phyloP scores from a whole-genome alignment of 805 yeast genomes.

The Ogataea neopini region DNA sequence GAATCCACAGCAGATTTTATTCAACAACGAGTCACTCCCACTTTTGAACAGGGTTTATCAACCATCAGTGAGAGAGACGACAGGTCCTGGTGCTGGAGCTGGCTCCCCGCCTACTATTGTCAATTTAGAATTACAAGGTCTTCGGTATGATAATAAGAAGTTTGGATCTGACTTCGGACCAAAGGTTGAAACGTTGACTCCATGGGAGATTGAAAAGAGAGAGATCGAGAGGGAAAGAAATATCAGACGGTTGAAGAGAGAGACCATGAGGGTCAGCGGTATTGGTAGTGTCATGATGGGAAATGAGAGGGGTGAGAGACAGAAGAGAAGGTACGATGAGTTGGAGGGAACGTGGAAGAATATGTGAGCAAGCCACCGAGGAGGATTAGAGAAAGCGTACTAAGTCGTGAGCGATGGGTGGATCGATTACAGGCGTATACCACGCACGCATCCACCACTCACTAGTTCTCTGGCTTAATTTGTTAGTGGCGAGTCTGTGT shows the following conservation, averaged over 20 bases:
- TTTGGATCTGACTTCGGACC: constrained; percentile 89
- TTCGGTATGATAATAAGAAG: constrained; percentile 71
- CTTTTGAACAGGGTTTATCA: constrained; percentile 36
- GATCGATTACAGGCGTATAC: too few species aligned
- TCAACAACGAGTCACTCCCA: constrained; percentile 38
- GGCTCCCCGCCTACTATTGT: constrained; percentile 9
- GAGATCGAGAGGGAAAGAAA: constrained; percentile 95
- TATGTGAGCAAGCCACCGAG: background rate
- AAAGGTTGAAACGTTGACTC: constrained; percentile 77
- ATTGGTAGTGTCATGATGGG: constrained; percentile 35
- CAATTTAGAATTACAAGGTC: constrained; percentile 40
- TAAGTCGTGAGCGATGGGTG: too few species aligned
- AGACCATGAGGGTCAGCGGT: constrained; percentile 70
- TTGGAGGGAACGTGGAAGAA: constrained; percentile 37
- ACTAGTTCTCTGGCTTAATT: too few species aligned
- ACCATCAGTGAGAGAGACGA: constrained; percentile 23
- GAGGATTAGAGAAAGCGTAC: too few species aligned
- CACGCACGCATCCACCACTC: too few species aligned
- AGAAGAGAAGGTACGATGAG: constrained; percentile 37
- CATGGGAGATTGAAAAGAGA: constrained; percentile 91
- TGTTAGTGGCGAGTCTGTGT: too few species aligned
- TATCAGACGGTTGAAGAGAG: constrained; percentile 89
- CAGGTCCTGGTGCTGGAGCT: constrained; percentile 5
- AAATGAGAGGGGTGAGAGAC: constrained; percentile 12
- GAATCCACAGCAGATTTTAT: constrained; percentile 37